These are phyloP conservation scores for Trichophyton benhamiae DNA, from an alignment of 2,329 filamentous ascomycete genomes.

Conservation along the genomic window DNA sequence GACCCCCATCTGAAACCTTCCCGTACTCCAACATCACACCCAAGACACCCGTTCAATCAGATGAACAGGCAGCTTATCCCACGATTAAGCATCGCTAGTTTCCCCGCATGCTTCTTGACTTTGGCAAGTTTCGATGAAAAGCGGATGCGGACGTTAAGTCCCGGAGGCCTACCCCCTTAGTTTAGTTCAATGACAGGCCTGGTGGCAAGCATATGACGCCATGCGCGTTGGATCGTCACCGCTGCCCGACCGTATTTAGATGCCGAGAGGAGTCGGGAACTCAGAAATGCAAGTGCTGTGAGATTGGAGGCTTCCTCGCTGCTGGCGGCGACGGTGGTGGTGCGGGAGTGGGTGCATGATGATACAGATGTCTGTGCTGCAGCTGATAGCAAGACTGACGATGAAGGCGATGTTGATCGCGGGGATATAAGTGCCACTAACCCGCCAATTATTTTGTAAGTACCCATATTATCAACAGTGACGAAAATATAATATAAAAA, in stretches of 20 bases:
- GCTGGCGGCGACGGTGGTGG: constrained; percentile 15
- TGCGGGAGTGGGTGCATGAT: constrained; percentile 32
- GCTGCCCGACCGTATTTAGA: constrained; percentile 41
- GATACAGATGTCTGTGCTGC: background rate
- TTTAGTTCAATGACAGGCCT: background rate
- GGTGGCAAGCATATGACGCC: constrained; percentile 25
- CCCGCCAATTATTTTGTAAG: background rate
- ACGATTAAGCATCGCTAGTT: background rate
- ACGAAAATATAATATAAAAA: constrained; percentile 7
- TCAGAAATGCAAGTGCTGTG: constrained; percentile 47
- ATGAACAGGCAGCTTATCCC: background rate
- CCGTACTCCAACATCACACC: background rate
- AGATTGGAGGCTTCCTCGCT: constrained; percentile 38
- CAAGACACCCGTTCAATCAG: background rate
- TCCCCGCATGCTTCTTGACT: background rate
- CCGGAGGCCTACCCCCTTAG: background rate
- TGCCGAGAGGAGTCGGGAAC: constrained; percentile 44
- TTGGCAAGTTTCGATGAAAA: background rate
- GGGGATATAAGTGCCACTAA: background rate
- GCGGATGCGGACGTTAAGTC: background rate
- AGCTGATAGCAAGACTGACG: constrained; percentile 6
- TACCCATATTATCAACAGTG: background rate
- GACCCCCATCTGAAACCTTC: background rate
- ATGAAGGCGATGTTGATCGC: constrained; percentile 10
- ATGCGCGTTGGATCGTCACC: constrained; percentile 40